Evolutionary conservation across 2,329 filamentous ascomycete genomes (phyloP).

Genomic region (Beauveria australis): DNA sequence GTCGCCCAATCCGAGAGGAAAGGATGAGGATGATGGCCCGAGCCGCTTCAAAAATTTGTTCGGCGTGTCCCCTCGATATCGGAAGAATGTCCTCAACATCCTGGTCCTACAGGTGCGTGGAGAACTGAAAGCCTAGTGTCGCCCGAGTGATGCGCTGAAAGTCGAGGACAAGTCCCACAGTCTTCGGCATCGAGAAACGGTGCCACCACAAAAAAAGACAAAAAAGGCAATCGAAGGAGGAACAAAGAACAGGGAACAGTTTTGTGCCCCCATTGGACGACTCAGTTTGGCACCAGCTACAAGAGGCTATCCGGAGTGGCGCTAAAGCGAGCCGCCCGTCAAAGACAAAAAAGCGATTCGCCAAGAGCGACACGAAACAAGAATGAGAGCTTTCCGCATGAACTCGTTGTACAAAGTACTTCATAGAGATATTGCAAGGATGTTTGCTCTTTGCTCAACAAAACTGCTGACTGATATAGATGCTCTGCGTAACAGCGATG

Average conservation of each 20-base stretch:
- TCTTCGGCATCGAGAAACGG: background rate
- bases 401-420: too few relatives aligned
- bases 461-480: too few relatives aligned
- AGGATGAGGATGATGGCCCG: conserved; percentile 24
- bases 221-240: background rate
- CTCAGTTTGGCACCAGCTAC: too few relatives aligned
- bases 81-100: conserved; percentile 54
- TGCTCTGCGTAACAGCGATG: too few relatives aligned
- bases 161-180: conserved; percentile 20
- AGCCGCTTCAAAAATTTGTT: conserved; percentile 33
- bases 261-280: background rate
- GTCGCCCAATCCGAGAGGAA: conserved; percentile 25
- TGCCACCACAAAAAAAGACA: too few relatives aligned
- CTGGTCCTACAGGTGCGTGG: conserved; percentile 41
- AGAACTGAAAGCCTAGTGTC: conserved; percentile 21
- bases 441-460: too few relatives aligned
- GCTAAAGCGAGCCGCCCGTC: too few relatives aligned
- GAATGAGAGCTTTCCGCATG: too few relatives aligned
- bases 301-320: too few relatives aligned
- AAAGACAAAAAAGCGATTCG: too few relatives aligned
- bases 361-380: too few relatives aligned
- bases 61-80: conserved; percentile 50
- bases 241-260: background rate
- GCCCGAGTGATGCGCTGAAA: conserved; percentile 34
- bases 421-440: too few relatives aligned